Percentiles rank a stretch among this genome's conserved stretches.
phyloP scores from a whole-genome alignment of 2,329 filamentous ascomycete species.

The Calonectria ilicicola region DNA sequence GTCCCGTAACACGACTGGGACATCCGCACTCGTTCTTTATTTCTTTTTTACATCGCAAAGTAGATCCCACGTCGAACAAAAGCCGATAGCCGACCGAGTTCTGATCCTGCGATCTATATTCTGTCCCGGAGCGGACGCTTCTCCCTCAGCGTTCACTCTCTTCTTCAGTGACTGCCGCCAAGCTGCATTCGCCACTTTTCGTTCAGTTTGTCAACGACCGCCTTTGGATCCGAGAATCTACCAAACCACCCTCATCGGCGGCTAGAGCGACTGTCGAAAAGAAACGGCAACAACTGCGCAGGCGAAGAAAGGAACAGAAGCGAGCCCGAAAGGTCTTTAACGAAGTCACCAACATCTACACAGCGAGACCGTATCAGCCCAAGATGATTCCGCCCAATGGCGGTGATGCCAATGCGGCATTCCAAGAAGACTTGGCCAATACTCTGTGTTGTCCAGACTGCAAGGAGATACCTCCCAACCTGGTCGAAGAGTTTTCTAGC shows the following conservation, averaged over 20 bases:
- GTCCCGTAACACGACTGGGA: background rate
- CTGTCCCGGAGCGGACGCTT: background rate
- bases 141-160: constrained; percentile 2
- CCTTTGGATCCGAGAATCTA: constrained; percentile 50
- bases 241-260: constrained; percentile 30
- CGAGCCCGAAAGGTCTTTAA: constrained; percentile 54
- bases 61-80: background rate
- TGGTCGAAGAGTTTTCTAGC: constrained; percentile 92
- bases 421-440: constrained; percentile 88
- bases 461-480: constrained; percentile 89
- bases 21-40: background rate
- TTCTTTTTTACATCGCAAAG: background rate
- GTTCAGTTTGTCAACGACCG: constrained; percentile 65
- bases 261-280: constrained; percentile 43
- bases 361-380: constrained; percentile 53
- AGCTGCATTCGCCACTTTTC: constrained; percentile 80
- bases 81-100: background rate
- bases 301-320: constrained; percentile 48
- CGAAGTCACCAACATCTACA: constrained; percentile 58
- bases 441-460: constrained; percentile 91
- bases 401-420: constrained; percentile 54
- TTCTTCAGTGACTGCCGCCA: constrained; percentile 58
- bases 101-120: background rate
- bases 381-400: constrained; percentile 60
- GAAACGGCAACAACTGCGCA: constrained; percentile 49